Conservation (phyloP, 2,329 filamentous ascomycete species). For the Harringtonia lauricola region DNA sequence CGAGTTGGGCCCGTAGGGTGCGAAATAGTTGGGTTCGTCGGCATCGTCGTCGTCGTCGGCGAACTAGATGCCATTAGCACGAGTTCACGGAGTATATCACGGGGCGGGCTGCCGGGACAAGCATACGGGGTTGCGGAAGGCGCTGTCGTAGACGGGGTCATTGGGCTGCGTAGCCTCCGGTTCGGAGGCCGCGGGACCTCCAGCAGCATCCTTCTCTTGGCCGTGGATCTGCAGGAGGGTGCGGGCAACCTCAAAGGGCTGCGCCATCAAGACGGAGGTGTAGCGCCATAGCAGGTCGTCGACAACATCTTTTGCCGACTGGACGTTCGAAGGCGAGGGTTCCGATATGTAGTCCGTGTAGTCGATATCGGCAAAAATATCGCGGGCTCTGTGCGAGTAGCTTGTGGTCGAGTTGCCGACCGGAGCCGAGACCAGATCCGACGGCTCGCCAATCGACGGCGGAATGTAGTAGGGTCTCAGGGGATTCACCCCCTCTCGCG, state of each 20-base stretch:
- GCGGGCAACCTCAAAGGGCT: conserved; percentile 97
- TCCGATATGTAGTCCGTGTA: conserved; percentile 81
- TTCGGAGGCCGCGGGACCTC: conserved; percentile 4
- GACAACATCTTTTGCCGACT: conserved; percentile 63
- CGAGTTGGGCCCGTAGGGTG: conserved; percentile 47
- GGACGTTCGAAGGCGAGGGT: conserved; percentile 60
- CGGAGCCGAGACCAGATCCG: conserved; percentile 22
- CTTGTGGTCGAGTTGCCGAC: conserved; percentile 15
- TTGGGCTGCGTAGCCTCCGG: neutral
- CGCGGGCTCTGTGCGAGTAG: conserved; percentile 59
- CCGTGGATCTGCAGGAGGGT: conserved; percentile 71
- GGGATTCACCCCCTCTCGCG: conserved; percentile 45
- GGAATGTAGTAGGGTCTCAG: conserved; percentile 61
- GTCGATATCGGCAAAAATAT: conserved; percentile 82
- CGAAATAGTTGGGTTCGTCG: conserved; percentile 80
- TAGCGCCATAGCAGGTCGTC: conserved; percentile 91
- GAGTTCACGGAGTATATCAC: neutral
- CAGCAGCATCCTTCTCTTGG: conserved; percentile 33
- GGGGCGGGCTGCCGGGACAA: too few species aligned
- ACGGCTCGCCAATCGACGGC: conserved; percentile 39
- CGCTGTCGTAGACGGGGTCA: neutral
- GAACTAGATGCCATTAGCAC: conserved; percentile 15
- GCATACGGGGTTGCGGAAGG: conserved; percentile 2
- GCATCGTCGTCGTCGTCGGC: conserved; percentile 58
- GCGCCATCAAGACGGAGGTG: conserved; percentile 74